These are phyloP conservation scores for Anastatica hierochuntica DNA, from an alignment of 345 rosid species.

Conservation along the genomic window DNA sequence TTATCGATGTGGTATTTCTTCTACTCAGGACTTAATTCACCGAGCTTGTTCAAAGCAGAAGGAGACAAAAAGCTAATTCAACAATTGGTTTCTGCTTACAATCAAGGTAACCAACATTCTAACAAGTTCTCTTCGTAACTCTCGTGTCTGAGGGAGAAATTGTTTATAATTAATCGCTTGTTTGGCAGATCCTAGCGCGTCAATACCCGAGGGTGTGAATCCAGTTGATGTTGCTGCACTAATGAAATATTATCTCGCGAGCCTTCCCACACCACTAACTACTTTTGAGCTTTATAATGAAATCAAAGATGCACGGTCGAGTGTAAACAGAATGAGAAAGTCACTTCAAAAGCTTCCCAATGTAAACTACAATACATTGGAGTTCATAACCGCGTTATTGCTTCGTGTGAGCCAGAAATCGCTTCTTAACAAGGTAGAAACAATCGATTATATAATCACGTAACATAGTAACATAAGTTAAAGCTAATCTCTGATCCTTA, in stretches of 20 bases:
- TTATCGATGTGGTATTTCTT: background rate
- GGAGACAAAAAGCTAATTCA: constrained; percentile 66
- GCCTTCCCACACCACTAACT: constrained; percentile 84
- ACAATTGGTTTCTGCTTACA: constrained; percentile 67
- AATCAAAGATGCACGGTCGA: constrained; percentile 68
- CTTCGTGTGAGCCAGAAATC: constrained; percentile 83
- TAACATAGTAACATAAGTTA: too few relatives aligned
- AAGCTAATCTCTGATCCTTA: background rate
- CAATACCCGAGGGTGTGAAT: constrained; percentile 68
- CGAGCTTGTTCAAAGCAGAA: constrained; percentile 61
- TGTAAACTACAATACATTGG: constrained; percentile 81
- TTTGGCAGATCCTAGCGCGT: constrained; percentile 51
- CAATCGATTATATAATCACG: background rate
- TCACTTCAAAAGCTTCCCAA: constrained; percentile 70
- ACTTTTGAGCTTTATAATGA: constrained; percentile 73
- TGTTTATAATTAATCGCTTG: background rate
- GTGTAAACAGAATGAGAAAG: constrained; percentile 53
- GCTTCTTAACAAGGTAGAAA: constrained; percentile 61
- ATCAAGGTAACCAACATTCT: constrained; percentile 46
- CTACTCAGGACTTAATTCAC: constrained; percentile 57
- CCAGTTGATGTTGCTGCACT: constrained; percentile 70
- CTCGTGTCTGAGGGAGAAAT: background rate
- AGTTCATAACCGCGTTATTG: constrained; percentile 67
- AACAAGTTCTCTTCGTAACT: constrained; percentile 4
- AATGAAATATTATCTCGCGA: constrained; percentile 73